Base-by-base conservation (phyloP, 352 stramenopile species). In the Globisporangium okanoganense region DNA sequence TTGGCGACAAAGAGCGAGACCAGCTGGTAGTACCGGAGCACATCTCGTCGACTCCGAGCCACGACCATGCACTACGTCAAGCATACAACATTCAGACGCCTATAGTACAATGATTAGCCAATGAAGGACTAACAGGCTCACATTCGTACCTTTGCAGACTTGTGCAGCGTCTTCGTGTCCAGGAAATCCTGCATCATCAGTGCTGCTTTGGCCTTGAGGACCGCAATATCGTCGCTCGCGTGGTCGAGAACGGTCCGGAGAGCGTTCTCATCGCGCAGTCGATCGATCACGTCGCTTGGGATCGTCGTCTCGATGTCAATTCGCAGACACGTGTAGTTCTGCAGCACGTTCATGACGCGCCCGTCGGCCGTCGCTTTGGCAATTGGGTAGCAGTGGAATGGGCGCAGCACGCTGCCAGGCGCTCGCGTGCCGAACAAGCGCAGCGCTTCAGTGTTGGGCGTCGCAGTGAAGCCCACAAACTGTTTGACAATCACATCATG, bases 381-480 rank as follows among this genome's bases (percentile, higher is more conserved):
- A 38, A 94, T 92, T 14, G 85, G 65, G 56, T 94, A 92, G 55
- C 77, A 88, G 50, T 94, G 74, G 50, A 94, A 93, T 7, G 85
- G 78, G 20, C 41, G 49, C 1, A 72, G 62, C 13, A 70, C 59
- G 0, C 38, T 57, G 20, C 72, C 49, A 2, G 49, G 43, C 2
- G 41, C 52, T 47, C 25, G 29, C 20, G 73, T 72, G 5, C 85
- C 83, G 64, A 94, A 94, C n/a, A 94, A 65, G 40, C 83, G 61
- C 4, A 94, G 67, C 14, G 85, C 79, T 41, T 88, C 73, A 0
- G 51, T 24, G 51, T 88, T 92, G 33, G 85, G 85, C 2, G 85
- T 94, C 24, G 85, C 83, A 2, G 85, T 92, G 58, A 94, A 90
- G 2, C 85, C 85, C 31, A 94, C 73, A 56, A 93, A 94, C 85